phyloP scores from a whole-genome alignment of 306 rosid genomes.

The Inga leiocalycina region DNA sequence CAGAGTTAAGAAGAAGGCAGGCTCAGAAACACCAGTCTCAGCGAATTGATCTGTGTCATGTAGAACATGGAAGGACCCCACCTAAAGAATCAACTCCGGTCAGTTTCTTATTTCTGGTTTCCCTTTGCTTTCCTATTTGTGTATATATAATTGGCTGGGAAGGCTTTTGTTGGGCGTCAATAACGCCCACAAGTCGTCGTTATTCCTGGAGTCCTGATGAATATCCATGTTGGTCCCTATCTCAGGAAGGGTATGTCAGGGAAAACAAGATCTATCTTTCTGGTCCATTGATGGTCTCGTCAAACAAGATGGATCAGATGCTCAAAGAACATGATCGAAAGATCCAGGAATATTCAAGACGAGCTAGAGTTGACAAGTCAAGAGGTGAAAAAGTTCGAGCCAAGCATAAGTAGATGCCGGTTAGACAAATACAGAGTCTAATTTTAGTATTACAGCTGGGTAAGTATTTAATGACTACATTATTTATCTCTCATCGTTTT shows the following conservation, averaged over 20 bases:
- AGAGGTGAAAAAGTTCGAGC: conserved; percentile 36
- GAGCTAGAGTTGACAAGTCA: conserved; percentile 50
- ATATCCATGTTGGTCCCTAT: background rate
- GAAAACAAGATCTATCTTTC: conserved; percentile 72
- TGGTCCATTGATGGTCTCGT: conserved; percentile 73
- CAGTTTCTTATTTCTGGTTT: conserved; percentile 29
- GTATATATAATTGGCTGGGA: conserved; percentile 12
- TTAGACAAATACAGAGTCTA: conserved; percentile 8
- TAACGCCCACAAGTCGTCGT: conserved; percentile 16
- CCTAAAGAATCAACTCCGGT: conserved; percentile 57
- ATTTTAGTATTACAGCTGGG: conserved; percentile 13
- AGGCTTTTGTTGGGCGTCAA: conserved; percentile 11
- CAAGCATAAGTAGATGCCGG: conserved; percentile 24
- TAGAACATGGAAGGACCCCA: conserved; percentile 45
- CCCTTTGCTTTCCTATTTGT: background rate
- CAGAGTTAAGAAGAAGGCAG: conserved; percentile 47
- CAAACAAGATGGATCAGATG: conserved; percentile 75
- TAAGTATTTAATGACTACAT: conserved; percentile 19
- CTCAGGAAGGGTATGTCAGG: conserved; percentile 60
- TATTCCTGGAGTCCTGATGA: conserved; percentile 2
- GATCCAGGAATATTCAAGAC: conserved; percentile 79
- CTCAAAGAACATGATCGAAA: conserved; percentile 75
- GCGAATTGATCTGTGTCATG: conserved; percentile 43
- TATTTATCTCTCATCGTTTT: background rate
- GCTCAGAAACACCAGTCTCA: conserved; percentile 51